These are phyloP conservation scores for Neurospora sp. DNA, from an alignment of 495 filamentous ascomycete genomes.

Conservation along the genomic window DNA sequence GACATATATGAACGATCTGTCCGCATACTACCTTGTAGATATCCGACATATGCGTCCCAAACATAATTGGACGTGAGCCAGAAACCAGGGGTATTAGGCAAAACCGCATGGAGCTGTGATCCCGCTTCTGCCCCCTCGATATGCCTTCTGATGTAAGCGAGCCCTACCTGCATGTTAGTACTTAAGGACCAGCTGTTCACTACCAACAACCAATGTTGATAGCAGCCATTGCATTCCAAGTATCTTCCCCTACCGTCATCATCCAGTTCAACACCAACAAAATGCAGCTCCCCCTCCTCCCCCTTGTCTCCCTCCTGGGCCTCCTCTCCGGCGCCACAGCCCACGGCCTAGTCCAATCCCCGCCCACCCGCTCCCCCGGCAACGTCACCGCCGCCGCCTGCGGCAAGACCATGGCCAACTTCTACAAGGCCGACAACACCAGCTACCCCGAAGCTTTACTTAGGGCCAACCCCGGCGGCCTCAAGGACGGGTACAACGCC, in stretches of 20 bases:
- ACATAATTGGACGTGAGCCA: background rate
- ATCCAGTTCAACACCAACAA: background rate
- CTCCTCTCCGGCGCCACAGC: conserved; percentile 43
- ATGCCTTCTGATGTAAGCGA: background rate
- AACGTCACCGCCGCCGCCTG: conserved; percentile 49
- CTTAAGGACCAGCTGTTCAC: background rate
- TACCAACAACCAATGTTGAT: background rate
- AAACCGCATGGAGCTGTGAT: background rate
- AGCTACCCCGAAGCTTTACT: conserved; percentile 51
- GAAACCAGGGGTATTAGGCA: conserved; percentile 5
- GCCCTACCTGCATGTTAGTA: background rate
- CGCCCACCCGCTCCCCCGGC: conserved; percentile 50
- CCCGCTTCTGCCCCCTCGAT: background rate
- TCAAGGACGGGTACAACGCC: conserved; percentile 47
- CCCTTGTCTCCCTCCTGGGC: conserved; percentile 26
- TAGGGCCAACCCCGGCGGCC: conserved; percentile 29
- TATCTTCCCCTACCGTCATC: background rate
- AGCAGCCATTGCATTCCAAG: background rate
- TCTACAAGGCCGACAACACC: conserved; percentile 53
- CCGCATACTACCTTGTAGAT: background rate
- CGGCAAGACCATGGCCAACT: conserved; percentile 49
- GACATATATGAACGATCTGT: background rate
- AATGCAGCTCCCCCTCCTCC: conserved; percentile 11
- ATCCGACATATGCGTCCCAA: background rate
- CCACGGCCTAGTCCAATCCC: conserved; percentile 54